These are phyloP conservation scores for Syzygium jambos DNA, from an alignment of 345 rosid genomes.

Conservation along the genomic window DNA sequence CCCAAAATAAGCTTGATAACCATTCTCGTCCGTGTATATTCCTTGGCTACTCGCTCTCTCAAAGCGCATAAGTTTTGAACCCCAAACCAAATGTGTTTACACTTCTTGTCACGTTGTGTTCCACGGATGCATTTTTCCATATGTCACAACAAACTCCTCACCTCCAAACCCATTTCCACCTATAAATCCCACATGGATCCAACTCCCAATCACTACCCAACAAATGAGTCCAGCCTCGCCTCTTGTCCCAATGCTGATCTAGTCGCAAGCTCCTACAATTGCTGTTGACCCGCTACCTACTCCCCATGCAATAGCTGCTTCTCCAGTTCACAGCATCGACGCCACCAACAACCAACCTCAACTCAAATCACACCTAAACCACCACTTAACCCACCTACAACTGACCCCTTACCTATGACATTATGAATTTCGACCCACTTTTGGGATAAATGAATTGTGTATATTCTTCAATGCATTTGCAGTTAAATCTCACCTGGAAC, in stretches of 20 bases:
- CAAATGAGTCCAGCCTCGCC: accelerated
- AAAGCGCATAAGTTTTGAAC: neutral
- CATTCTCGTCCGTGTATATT: neutral
- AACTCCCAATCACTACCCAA: neutral
- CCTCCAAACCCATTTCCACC: neutral
- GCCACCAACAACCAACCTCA: neutral
- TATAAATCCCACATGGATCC: neutral
- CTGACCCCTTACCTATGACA: neutral
- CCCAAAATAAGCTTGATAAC: neutral
- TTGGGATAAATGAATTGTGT: too few species aligned
- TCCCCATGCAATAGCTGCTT: neutral
- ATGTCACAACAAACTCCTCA: neutral
- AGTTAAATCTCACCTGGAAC: too few species aligned
- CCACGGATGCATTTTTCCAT: too few species aligned
- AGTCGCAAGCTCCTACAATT: accelerated
- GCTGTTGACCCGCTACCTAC: accelerated
- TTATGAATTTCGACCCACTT: too few species aligned
- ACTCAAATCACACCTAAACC: neutral
- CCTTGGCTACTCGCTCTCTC: neutral
- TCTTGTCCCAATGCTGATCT: neutral
- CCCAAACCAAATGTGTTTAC: neutral
- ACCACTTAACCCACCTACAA: neutral
- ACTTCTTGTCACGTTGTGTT: neutral
- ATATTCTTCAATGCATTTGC: too few species aligned
- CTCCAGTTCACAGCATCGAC: accelerated